Conservation (phyloP, 228 moss, liverwort and hornwort species). For the Sphagnum fallax region DNA sequence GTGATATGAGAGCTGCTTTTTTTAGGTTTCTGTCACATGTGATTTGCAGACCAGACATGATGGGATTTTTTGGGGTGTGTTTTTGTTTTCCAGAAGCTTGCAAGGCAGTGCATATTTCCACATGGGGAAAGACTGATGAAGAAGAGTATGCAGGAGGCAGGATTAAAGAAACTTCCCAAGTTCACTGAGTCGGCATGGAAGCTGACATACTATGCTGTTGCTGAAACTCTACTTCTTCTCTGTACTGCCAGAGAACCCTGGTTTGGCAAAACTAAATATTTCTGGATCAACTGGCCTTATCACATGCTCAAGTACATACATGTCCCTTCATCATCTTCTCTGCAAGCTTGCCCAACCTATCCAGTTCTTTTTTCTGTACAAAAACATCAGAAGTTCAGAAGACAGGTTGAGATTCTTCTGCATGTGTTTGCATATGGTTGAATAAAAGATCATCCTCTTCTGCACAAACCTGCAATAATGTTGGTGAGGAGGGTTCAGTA, state of each 20-base stretch:
- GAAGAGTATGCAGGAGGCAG: constrained; percentile 24
- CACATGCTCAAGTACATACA: constrained; percentile 66
- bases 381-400: not conserved
- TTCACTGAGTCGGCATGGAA: constrained; percentile 94
- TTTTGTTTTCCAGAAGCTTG: constrained; percentile 32
- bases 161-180: constrained; percentile 61
- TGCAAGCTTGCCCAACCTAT: not conserved
- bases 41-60: not conserved
- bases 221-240: constrained; percentile 25
- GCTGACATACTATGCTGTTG: constrained; percentile 55
- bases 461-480: not conserved
- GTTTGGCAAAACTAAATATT: constrained; percentile 64
- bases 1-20: not conserved
- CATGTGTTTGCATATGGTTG: too few species aligned
- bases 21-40: not conserved
- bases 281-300: constrained; percentile 85
- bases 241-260: constrained; percentile 57
- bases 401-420: not conserved
- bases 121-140: constrained; percentile 20
- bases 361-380: not conserved
- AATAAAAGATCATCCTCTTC: too few species aligned
- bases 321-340: not conserved
- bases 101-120: constrained; percentile 38
- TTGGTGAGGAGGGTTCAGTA: not conserved
- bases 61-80: not conserved